Conservation (phyloP, 768 basidiomycete genomes). For the Collybiopsis luxurians region DNA sequence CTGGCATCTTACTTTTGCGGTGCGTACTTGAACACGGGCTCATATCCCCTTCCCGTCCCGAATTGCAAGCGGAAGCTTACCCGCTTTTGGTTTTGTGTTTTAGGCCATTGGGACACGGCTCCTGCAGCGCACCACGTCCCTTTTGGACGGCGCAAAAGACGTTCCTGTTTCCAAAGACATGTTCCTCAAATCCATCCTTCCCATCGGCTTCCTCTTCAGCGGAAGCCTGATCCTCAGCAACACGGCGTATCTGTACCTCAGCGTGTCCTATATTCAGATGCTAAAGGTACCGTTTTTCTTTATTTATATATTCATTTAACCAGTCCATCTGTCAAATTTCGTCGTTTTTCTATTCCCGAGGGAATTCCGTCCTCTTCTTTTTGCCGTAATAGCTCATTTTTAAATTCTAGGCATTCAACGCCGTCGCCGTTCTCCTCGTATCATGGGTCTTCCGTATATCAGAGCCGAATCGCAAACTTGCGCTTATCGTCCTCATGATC, state of each 20-base stretch:
- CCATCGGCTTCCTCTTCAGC: constrained; percentile 92
- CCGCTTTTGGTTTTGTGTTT: neutral
- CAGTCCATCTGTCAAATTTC: neutral
- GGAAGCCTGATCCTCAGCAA: constrained; percentile 90
- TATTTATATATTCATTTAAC: too few species aligned
- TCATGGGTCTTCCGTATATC: constrained; percentile 89
- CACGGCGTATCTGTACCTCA: constrained; percentile 88
- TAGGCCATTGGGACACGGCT: constrained; percentile 84
- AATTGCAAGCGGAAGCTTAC: neutral
- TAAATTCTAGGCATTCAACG: constrained; percentile 72
- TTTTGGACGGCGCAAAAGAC: constrained; percentile 78
- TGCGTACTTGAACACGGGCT: constrained; percentile 34
- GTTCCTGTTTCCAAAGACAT: constrained; percentile 76
- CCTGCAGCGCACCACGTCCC: constrained; percentile 74
- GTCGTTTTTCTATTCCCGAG: neutral
- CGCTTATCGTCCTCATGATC: constrained; percentile 86
- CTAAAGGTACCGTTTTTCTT: constrained; percentile 58
- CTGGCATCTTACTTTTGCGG: constrained; percentile 70
- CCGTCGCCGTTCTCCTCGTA: constrained; percentile 89
- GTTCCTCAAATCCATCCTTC: constrained; percentile 84
- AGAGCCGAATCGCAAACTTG: constrained; percentile 80
- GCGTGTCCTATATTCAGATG: constrained; percentile 96
- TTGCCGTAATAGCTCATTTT: neutral
- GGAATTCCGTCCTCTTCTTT: neutral
- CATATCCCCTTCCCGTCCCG: neutral